These are phyloP conservation scores for Pichia thaimueangensis DNA, from an alignment of 805 yeast species.

Conservation along the genomic window DNA sequence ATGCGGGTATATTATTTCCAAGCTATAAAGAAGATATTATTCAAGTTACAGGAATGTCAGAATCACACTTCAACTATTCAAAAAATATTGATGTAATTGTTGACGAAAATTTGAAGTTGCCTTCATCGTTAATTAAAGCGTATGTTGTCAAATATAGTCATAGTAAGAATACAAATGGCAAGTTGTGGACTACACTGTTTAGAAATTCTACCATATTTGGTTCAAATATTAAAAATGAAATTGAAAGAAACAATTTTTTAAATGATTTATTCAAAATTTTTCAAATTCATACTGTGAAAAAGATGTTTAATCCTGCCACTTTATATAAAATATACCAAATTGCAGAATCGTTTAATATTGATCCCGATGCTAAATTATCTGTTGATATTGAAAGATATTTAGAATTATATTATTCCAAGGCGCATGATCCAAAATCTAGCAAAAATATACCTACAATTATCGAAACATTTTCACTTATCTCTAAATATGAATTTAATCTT, in stretches of 20 bases:
- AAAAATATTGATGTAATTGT: neutral
- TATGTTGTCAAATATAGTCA: neutral
- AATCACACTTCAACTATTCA: neutral
- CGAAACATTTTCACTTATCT: neutral
- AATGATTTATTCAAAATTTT: neutral
- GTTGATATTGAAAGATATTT: conserved; percentile 1
- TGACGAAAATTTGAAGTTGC: neutral
- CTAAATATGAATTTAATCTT: conserved; percentile 1
- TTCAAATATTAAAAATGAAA: neutral
- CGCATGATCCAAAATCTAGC: neutral
- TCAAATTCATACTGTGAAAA: neutral
- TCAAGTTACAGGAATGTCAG: conserved; percentile 1
- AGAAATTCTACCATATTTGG: neutral
- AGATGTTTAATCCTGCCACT: neutral
- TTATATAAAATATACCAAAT: conserved; percentile 1
- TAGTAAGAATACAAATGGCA: neutral
- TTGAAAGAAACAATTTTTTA: neutral
- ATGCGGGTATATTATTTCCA: conserved; percentile 5
- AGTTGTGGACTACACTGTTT: conserved; percentile 1
- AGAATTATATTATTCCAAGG: neutral
- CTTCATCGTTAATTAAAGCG: neutral
- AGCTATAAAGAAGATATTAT: neutral
- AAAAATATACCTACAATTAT: neutral
- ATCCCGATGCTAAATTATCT: neutral
- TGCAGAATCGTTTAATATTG: neutral